Base-by-base conservation (phyloP, 2,329 filamentous ascomycete genomes). In the Colletotrichum sp. region DNA sequence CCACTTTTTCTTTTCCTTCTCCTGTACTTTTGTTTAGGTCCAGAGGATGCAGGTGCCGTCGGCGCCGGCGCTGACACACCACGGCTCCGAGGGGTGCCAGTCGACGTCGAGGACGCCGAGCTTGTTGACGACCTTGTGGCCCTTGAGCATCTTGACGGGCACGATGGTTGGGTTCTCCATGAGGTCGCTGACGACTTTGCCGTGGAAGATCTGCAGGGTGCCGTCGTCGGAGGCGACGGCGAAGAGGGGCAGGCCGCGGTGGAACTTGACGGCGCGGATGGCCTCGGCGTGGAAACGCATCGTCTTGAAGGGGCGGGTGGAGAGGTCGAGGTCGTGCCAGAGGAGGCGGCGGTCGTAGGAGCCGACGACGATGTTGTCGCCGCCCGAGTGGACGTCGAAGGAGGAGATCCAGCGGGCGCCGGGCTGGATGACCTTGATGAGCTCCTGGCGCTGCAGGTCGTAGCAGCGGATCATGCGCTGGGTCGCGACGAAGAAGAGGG, bases 81-180 rank as follows among this genome's bases (percentile, higher is more conserved):
- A 99, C 3, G 96, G 95, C 85, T 99, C 95, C 78, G 91, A 92
- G 8, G 96, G 95, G 87, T 99, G 97, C 98, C 98, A 99, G 82
- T 98, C 95, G 32, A 99, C 87, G 83, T 98, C 96, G 88, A 99
- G 90, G 18, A 99, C 96, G 79, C 97, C 97, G 74, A 99, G 86
- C 79, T 96, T 94, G 82, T 92, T 94, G 82, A 94, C 94, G 4
- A 99, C 93, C 85, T 94, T 94, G 86, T 99, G 97, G 1, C 97
- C 97, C 82, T 92, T 94, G 65, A 99, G 90, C 81, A 98, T 95
- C 90, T 99, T 99, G 78, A 99, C 90, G 10, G 97, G 97, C 67
- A 99, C 97, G 81, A 99, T 98, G 16, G 94, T 98, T 8, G 97
- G 96, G 82, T 98, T 98, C 87, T 98, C 96, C 92, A 99, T 95